Conservation (phyloP, 1,284 basidiomycete genomes). For the Ustilago sp. region DNA sequence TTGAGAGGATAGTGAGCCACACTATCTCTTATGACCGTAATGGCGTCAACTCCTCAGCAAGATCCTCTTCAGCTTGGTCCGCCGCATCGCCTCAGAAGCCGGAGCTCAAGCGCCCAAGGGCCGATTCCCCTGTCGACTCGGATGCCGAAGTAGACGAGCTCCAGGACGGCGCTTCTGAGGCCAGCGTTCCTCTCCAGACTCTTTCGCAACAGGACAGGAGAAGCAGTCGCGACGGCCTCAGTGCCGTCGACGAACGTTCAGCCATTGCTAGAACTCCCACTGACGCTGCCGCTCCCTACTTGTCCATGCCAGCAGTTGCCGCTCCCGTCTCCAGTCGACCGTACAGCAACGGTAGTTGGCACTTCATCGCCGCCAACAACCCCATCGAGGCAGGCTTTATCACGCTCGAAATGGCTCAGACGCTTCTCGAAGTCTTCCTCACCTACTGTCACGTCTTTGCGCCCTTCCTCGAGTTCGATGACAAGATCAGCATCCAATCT, state of each 20-base stretch:
- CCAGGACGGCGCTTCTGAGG: conserved; percentile 42
- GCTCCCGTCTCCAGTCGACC: background rate
- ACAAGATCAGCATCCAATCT: conserved; percentile 11
- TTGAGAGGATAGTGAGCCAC: conserved; percentile 27
- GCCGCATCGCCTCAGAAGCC: conserved; percentile 24
- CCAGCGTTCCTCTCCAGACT: conserved; percentile 32
- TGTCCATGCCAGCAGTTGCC: background rate
- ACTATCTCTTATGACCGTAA: conserved; percentile 8
- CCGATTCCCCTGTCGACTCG: conserved; percentile 36
- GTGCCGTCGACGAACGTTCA: conserved; percentile 12
- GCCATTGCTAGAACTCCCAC: conserved; percentile 1
- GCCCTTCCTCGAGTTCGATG: conserved; percentile 39
- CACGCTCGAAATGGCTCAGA: conserved; percentile 35
- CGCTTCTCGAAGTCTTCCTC: conserved; percentile 38
- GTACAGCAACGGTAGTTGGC: conserved; percentile 11
- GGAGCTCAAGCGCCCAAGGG: conserved; percentile 35
- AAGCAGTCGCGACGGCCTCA: conserved; percentile 12
- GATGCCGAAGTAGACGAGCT: conserved; percentile 50
- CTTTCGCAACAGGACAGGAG: conserved; percentile 20
- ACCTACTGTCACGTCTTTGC: conserved; percentile 48
- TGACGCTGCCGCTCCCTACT: background rate
- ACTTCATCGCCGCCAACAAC: background rate
- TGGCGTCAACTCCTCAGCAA: background rate
- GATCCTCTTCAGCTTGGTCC: conserved; percentile 25
- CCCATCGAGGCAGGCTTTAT: conserved; percentile 41